A percentile compares a stretch with the other conserved stretches of the same genome.
Conservation (phyloP, 305 asterid genomes). For the Fraxinus floribunda region DNA sequence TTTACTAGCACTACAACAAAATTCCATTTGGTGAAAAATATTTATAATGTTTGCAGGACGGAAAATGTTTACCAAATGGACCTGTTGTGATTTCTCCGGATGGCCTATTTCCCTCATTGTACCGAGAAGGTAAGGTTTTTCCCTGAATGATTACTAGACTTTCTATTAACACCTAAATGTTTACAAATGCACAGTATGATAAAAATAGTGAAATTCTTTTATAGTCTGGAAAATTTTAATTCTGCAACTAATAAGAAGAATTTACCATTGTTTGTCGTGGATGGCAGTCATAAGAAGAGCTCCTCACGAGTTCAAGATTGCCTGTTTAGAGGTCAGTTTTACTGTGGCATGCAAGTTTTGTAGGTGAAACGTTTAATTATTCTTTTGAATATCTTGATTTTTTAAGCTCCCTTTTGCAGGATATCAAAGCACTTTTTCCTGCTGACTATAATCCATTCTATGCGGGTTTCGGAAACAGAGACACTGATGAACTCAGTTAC, state of each 20-base stretch:
- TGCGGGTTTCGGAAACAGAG: constrained; percentile 98
- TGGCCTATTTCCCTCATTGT: constrained; percentile 91
- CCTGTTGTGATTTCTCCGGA: constrained; percentile 99
- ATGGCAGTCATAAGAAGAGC: constrained; percentile 93
- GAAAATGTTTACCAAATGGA: constrained; percentile 88
- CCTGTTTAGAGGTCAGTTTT: constrained; percentile 85
- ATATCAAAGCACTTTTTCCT: constrained; percentile 95
- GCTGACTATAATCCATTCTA: constrained; percentile 91
- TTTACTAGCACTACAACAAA: constrained; percentile 1
- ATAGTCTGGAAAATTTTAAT: background rate
- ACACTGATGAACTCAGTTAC: constrained; percentile 97
- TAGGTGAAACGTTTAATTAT: background rate
- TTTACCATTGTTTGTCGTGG: constrained; percentile 28
- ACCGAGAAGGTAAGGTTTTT: constrained; percentile 75
- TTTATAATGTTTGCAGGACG: constrained; percentile 63
- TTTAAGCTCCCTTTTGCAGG: constrained; percentile 48
- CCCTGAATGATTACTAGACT: background rate
- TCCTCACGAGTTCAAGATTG: constrained; percentile 98
- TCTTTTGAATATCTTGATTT: background rate
- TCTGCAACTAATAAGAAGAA: background rate
- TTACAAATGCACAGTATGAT: background rate
- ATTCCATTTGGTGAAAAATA: constrained; percentile 18
- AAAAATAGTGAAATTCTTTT: background rate
- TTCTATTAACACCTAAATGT: background rate
- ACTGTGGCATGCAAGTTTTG: background rate